These are phyloP conservation scores for Globisporangium orthogonon DNA, from an alignment of 352 stramenopile genomes.

Conservation along the genomic window DNA sequence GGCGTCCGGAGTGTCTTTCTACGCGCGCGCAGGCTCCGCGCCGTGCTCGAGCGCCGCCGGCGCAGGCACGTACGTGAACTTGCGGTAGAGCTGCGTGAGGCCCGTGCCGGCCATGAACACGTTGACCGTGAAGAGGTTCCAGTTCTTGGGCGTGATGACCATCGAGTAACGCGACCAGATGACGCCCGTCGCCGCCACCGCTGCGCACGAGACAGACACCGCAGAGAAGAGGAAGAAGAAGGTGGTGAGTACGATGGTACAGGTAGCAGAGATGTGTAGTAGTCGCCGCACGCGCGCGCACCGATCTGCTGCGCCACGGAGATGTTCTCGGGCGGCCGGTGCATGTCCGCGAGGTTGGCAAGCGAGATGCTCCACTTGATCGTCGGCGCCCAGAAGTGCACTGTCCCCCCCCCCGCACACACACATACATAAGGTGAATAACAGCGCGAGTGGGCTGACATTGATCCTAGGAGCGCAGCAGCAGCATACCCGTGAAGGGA, in stretches of 20 bases:
- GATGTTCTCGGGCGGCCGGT: slow-evolving; percentile 69
- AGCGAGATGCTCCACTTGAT: slow-evolving; percentile 89
- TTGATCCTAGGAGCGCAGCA: no score
- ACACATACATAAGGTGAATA: background rate
- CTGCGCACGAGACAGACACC: slow-evolving; percentile 13
- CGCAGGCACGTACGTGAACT: slow-evolving; percentile 42
- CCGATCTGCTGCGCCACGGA: slow-evolving; percentile 74
- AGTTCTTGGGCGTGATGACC: slow-evolving; percentile 89
- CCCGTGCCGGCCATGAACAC: slow-evolving; percentile 87
- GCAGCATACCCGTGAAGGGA: slow-evolving; percentile 69
- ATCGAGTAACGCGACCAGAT: slow-evolving; percentile 89
- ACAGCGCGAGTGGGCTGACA: no score
- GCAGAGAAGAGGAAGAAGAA: background rate
- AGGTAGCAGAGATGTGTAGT: no score
- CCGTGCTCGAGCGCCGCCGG: background rate
- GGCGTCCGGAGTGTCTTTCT: no score
- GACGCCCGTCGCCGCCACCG: slow-evolving; percentile 74
- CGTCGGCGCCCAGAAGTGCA: slow-evolving; percentile 88
- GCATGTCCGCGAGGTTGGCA: slow-evolving; percentile 85
- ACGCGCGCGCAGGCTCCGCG: background rate
- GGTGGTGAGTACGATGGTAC: background rate
- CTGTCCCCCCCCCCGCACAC: no score
- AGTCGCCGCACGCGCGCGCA: slow-evolving; percentile 13
- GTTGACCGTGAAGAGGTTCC: slow-evolving; percentile 89
- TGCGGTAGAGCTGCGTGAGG: slow-evolving; percentile 78